These are phyloP conservation scores for Saturnispora hagleri DNA, from an alignment of 805 yeast species.

Conservation along the genomic window DNA sequence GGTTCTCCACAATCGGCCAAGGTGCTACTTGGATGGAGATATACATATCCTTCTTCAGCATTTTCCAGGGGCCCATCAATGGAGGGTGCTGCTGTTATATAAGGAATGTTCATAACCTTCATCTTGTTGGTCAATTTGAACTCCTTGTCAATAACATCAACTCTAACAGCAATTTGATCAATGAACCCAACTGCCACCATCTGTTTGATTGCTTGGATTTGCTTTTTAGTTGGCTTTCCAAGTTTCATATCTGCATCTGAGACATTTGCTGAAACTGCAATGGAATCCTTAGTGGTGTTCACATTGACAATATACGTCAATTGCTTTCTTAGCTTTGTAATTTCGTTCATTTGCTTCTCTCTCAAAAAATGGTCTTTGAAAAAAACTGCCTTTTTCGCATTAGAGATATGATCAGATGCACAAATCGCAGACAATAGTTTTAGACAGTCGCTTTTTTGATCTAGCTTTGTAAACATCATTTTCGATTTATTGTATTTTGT, in stretches of 20 bases:
- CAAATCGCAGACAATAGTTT: slow-evolving; percentile 72
- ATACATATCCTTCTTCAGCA: slow-evolving; percentile 48
- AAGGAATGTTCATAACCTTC: slow-evolving; percentile 53
- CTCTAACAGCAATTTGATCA: slow-evolving; percentile 83
- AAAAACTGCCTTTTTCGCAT: slow-evolving; percentile 37
- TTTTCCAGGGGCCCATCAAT: slow-evolving; percentile 20
- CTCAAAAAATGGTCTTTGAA: slow-evolving; percentile 58
- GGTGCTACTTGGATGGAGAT: slow-evolving; percentile 72
- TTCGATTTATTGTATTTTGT: slow-evolving; percentile 50
- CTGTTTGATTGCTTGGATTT: slow-evolving; percentile 75
- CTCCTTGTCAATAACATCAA: slow-evolving; percentile 62
- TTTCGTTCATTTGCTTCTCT: slow-evolving; percentile 78
- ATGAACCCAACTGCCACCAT: slow-evolving; percentile 88
- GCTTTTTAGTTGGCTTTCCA: slow-evolving; percentile 59
- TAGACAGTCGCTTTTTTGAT: slow-evolving; percentile 66
- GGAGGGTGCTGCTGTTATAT: slow-evolving; percentile 45
- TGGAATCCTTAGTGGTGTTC: slow-evolving; percentile 49
- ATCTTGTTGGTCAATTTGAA: slow-evolving; percentile 49
- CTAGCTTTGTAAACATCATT: slow-evolving; percentile 55
- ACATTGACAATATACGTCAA: slow-evolving; percentile 63
- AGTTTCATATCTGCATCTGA: slow-evolving; percentile 39
- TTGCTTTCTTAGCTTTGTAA: slow-evolving; percentile 70
- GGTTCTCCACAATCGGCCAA: slow-evolving; percentile 48
- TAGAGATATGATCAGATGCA: slow-evolving; percentile 72
- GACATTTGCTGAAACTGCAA: slow-evolving; percentile 37